Percentiles rank a stretch among this genome's conserved stretches.
These are phyloP conservation scores for Ogataea pignaliae DNA, from an alignment of 805 yeast genomes.

Conservation along the genomic window DNA sequence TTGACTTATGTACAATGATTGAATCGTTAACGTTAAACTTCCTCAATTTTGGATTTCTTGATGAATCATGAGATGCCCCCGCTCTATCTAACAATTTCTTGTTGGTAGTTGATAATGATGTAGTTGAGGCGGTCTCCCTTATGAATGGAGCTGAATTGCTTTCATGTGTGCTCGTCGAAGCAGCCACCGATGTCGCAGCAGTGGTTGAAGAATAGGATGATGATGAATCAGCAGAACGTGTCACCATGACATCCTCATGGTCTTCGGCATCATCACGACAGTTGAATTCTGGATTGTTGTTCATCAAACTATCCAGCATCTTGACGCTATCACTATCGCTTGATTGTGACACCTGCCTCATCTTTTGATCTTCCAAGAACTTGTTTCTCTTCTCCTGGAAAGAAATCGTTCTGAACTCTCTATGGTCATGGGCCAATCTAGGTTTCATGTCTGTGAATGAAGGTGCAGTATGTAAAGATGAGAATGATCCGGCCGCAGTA, in stretches of 20 bases:
- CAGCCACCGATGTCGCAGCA: background rate
- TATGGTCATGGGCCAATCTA: background rate
- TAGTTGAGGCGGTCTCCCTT: no score
- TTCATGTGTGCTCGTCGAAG: no score
- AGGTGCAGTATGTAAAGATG: conserved; percentile 7
- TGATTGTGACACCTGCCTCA: conserved; percentile 3
- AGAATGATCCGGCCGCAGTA: no score
- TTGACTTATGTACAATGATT: background rate
- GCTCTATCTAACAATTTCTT: no score
- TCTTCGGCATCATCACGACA: conserved; percentile 16
- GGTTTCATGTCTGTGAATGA: background rate
- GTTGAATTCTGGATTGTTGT: conserved; percentile 8
- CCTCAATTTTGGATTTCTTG: background rate
- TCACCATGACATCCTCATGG: background rate
- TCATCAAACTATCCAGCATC: conserved; percentile 28
- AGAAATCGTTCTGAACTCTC: conserved; percentile 12
- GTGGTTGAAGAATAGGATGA: conserved; percentile 1
- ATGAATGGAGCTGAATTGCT: no score
- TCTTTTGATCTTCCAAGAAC: conserved; percentile 13
- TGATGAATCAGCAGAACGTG: no score
- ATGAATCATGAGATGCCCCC: no score
- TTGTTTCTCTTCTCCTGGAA: conserved; percentile 19
- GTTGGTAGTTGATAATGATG: no score
- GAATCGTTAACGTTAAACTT: background rate
- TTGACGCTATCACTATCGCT: conserved; percentile 25